phyloP scores from a whole-genome alignment of 129 eudicot species.

The Artemisia argyi region DNA sequence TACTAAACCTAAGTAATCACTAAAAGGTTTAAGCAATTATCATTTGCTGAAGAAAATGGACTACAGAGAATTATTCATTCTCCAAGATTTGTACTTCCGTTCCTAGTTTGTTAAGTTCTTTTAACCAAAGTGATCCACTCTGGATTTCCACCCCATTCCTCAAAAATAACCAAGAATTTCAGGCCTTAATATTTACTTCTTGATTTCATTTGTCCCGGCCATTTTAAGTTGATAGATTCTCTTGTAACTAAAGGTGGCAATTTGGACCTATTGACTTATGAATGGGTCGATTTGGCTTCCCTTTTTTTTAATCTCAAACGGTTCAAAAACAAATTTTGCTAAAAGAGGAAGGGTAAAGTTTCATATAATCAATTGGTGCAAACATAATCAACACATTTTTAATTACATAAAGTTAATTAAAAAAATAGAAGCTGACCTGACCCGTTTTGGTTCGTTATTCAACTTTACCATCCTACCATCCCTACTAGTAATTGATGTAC shows the following conservation, averaged over 20 bases:
- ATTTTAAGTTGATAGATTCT: constrained; percentile 57
- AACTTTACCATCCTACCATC: not conserved
- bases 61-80: no score
- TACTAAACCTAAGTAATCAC: constrained; percentile 27
- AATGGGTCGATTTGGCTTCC: not conserved
- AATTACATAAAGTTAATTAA: no score
- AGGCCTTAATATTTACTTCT: constrained; percentile 96
- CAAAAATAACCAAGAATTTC: constrained; percentile 30
- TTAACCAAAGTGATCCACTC: constrained; percentile 59
- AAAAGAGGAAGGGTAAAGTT: not conserved
- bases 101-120: constrained; percentile 26
- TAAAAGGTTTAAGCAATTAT: not conserved
- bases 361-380: no score
- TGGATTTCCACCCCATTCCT: constrained; percentile 88
- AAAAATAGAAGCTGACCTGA: not conserved
- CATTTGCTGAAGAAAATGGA: not conserved
- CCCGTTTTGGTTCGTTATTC: not conserved
- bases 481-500: not conserved
- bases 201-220: constrained; percentile 92
- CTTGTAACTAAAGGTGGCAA: not conserved
- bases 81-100: no score
- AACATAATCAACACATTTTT: no score
- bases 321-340: not conserved
- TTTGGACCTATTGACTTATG: not conserved
- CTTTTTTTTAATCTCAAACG: not conserved